These are phyloP conservation scores for Tetrahymena thermophila DNA, from an alignment of 73 alveolate genomes.

Conservation along the genomic window DNA sequence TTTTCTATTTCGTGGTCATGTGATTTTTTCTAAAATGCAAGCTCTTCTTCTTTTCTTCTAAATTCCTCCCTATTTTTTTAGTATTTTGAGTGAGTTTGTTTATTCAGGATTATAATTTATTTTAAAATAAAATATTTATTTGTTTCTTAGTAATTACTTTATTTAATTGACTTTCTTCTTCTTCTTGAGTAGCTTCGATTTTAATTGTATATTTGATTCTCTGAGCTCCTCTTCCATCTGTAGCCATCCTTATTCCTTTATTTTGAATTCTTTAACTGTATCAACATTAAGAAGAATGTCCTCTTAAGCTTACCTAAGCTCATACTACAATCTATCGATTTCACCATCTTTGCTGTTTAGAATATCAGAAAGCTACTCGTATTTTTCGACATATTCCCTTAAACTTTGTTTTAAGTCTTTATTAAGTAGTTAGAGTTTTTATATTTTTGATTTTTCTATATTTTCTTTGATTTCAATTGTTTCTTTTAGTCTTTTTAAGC, in stretches of 20 bases:
- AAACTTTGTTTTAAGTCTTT: neutral
- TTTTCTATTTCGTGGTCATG: neutral
- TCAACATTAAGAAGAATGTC: neutral
- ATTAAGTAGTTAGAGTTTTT: neutral
- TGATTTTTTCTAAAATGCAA: neutral
- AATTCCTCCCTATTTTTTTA: neutral
- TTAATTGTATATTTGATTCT: neutral
- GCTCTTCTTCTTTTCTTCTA: neutral
- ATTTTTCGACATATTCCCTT: neutral
- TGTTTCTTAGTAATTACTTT: neutral
- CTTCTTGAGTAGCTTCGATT: neutral
- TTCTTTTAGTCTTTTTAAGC: neutral
- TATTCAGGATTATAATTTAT: neutral
- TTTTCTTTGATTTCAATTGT: neutral
- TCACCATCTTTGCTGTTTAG: neutral
- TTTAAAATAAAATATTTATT: neutral
- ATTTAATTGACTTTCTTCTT: neutral
- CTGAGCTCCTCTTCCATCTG: neutral
- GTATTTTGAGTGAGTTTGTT: neutral
- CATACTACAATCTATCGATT: neutral
- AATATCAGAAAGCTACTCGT: neutral
- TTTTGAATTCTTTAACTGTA: neutral
- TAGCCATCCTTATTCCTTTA: neutral
- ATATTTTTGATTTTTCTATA: neutral
- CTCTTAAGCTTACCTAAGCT: neutral